Base-by-base conservation (phyloP, 805 yeast species). In the Kregervanrija pseudodelftensis region DNA sequence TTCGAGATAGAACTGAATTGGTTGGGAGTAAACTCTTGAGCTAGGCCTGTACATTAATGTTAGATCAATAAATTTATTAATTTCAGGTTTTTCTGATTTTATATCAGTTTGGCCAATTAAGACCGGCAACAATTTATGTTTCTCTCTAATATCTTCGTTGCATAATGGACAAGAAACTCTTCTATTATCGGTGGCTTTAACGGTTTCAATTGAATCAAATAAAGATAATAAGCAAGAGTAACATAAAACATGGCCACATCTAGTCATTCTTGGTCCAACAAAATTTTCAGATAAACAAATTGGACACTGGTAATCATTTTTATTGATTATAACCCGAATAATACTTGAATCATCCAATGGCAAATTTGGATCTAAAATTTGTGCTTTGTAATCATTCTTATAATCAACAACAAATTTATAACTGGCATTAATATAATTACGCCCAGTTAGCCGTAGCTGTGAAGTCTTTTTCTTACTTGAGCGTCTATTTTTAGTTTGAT, bases 231-330 rank as follows among this genome's bases (percentile, higher is more conserved):
- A 63, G 61, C 99, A 93, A 11, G 89, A 78, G 44, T 78, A 72
- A 59, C 99, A 93, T 57, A 93, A 78, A 12, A 89, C 74, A 59
- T 93, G 99, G 5, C 99, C 99, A 67, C 99, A 93, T 11, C 80
- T 74, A 30, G 88, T 80, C 98, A 93, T 95, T 44, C 98, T 70
- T 2, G 99, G 97, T 0, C 97, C 96, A 13, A 85, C 76, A 11
- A 93, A 85, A 11, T 80, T 81, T 41, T 87, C 95, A 31, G 82
- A 74, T 11, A 93, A 68, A 61, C 99, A 93, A 28, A 93, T 91
- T 0, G 99, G 98, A 59, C 99, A 93, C 34, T 81, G 80, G 17
- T 71, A 61, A 47, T 69, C 73, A 52, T 82, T 82, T 48, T 74
- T 77, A 11, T 91, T 83, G 1, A 79, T 82, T n/a, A 88, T 60